Conservation (phyloP, 176 grass and related monocot species). For the Triticum urartu region DNA sequence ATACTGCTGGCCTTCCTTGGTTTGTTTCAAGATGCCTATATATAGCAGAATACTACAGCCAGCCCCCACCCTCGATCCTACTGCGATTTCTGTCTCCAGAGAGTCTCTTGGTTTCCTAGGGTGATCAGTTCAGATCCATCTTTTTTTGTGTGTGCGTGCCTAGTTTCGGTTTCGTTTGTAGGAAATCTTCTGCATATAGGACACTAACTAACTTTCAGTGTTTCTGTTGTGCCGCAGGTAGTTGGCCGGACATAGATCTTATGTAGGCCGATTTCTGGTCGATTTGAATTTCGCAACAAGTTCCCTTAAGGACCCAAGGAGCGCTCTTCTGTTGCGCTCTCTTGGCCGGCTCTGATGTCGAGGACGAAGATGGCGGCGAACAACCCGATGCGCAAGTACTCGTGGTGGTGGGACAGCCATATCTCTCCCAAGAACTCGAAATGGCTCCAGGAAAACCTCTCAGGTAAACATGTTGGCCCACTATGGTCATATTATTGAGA, state of each 20-base stretch:
- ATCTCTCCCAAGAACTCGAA: constrained; percentile 89
- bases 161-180: not conserved
- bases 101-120: not conserved
- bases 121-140: not conserved
- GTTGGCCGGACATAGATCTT: constrained; percentile 12
- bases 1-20: not conserved
- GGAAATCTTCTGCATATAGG: not conserved
- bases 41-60: not conserved
- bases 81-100: constrained; percentile 2
- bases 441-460: constrained; percentile 96
- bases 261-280: constrained; percentile 2
- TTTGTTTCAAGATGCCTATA: not conserved
- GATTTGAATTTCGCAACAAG: constrained; percentile 10
- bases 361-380: constrained; percentile 43
- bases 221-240: constrained; percentile 37
- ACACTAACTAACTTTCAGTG: constrained; percentile 19
- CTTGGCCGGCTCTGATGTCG: constrained; percentile 48
- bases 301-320: constrained; percentile 10
- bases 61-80: not conserved
- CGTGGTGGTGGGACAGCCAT: constrained; percentile 98
- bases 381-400: constrained; percentile 73
- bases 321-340: not conserved
- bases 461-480: constrained; percentile 38
- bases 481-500: not conserved
- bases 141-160: not conserved